Conservation (phyloP, 176 grass and related monocot genomes). For the Ensete glaucum region DNA sequence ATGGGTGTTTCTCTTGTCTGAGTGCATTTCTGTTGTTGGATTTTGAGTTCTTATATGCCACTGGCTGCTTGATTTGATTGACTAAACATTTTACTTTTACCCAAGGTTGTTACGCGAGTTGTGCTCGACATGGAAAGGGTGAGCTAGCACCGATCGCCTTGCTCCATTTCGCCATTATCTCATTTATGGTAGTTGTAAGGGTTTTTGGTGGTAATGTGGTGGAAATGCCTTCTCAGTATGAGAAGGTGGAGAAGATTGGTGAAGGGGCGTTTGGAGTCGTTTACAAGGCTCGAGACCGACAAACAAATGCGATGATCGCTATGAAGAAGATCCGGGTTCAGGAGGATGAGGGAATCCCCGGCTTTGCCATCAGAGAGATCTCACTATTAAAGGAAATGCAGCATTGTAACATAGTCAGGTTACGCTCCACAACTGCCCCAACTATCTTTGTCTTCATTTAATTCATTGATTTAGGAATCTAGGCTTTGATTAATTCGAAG, state of each 20-base stretch:
- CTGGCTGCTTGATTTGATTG: not conserved
- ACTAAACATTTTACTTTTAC: not conserved
- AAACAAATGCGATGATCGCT: conserved; percentile 3
- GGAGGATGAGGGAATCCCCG: conserved; percentile 5
- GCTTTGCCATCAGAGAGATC: conserved; percentile 6
- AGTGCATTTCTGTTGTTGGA: not conserved
- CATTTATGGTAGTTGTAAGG: not conserved
- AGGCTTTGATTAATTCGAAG: too few relatives aligned
- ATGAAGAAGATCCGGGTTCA: conserved; percentile 4
- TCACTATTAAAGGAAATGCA: conserved; percentile 11
- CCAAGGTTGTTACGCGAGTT: not conserved
- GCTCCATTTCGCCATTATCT: not conserved
- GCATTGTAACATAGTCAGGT: conserved; percentile 3
- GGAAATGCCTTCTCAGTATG: conserved; percentile 2
- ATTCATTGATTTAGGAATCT: too few relatives aligned
- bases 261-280: conserved; percentile 3
- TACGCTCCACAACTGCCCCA: not conserved
- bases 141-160: not conserved
- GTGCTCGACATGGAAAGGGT: not conserved
- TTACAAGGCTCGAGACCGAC: conserved; percentile 13
- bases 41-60: not conserved
- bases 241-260: conserved; percentile 13
- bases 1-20: not conserved
- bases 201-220: not conserved
- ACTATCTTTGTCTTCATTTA: too few relatives aligned